phyloP scores from a whole-genome alignment of 1,139 yeast species.

The Williopsis jadinii region DNA sequence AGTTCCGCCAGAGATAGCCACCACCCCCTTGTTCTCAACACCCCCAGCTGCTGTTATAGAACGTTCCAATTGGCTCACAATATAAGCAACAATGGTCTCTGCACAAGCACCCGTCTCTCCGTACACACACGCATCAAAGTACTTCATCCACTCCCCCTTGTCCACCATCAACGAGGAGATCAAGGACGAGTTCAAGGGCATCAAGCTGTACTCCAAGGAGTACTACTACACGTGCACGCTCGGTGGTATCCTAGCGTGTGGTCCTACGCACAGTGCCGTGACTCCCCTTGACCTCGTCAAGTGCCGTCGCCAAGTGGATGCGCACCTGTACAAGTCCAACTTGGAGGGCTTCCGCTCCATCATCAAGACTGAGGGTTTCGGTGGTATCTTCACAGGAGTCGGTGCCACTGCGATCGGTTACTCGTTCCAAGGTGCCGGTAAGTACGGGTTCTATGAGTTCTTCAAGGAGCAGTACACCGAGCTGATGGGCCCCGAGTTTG shows the following conservation, averaged over 20 bases:
- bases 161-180: constrained; percentile 7
- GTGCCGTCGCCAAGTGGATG: constrained; percentile 83
- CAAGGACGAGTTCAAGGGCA: constrained; percentile 11
- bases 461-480: constrained; percentile 76
- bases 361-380: constrained; percentile 60
- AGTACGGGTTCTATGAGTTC: constrained; percentile 88
- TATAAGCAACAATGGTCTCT: too few species aligned
- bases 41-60: too few species aligned
- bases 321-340: constrained; percentile 65
- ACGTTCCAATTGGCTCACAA: too few species aligned
- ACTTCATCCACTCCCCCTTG: constrained; percentile 10
- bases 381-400: constrained; percentile 74
- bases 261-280: constrained; percentile 89
- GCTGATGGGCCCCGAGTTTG: constrained; percentile 56
- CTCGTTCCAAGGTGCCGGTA: constrained; percentile 93
- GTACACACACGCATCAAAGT: not conserved
- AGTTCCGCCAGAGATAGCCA: too few species aligned
- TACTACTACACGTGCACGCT: constrained; percentile 79
- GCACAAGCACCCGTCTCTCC: too few species aligned
- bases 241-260: constrained; percentile 89
- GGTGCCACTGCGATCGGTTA: constrained; percentile 92
- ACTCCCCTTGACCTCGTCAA: constrained; percentile 91
- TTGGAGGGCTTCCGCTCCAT: constrained; percentile 74
- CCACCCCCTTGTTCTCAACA: too few species aligned
- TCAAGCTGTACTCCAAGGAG: constrained; percentile 49